A percentile compares a stretch with the other conserved stretches of the same genome.
phyloP scores from a whole-genome alignment of 495 filamentous ascomycete species.

The Thermothielavioides terrestris region DNA sequence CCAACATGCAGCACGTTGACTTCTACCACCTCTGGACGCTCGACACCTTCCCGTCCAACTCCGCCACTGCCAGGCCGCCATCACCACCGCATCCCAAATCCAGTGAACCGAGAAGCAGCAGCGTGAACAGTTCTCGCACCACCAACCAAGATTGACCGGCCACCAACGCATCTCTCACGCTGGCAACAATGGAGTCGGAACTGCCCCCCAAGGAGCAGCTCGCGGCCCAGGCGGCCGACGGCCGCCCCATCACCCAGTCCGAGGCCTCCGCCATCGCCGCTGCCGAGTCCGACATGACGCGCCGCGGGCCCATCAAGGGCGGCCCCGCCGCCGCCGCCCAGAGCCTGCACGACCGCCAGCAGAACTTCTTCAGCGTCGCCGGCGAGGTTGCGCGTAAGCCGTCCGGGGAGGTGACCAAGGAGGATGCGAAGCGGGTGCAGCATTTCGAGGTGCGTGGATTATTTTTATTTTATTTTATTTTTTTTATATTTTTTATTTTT shows the following conservation, averaged over 20 bases:
- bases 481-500: background rate
- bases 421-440: constrained; percentile 25
- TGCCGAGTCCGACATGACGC: constrained; percentile 21
- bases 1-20: constrained; percentile 9
- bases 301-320: constrained; percentile 19
- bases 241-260: constrained; percentile 16
- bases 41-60: background rate
- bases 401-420: constrained; percentile 17
- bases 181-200: constrained; percentile 5
- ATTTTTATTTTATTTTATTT: background rate
- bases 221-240: constrained; percentile 13
- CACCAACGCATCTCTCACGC: background rate
- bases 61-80: background rate
- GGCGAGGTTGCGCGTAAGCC: constrained; percentile 27
- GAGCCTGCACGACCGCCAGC: constrained; percentile 25
- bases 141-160: background rate
- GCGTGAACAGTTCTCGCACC: background rate
- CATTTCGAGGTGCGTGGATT: constrained; percentile 20
- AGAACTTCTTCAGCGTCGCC: constrained; percentile 22
- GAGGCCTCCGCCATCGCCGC: constrained; percentile 18
- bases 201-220: constrained; percentile 21
- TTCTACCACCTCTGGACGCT: constrained; percentile 9
- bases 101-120: background rate
- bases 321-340: constrained; percentile 23
- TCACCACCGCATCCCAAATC: background rate